Conservation (phyloP, 257 asterid genomes). For the Penstemon eatonii region DNA sequence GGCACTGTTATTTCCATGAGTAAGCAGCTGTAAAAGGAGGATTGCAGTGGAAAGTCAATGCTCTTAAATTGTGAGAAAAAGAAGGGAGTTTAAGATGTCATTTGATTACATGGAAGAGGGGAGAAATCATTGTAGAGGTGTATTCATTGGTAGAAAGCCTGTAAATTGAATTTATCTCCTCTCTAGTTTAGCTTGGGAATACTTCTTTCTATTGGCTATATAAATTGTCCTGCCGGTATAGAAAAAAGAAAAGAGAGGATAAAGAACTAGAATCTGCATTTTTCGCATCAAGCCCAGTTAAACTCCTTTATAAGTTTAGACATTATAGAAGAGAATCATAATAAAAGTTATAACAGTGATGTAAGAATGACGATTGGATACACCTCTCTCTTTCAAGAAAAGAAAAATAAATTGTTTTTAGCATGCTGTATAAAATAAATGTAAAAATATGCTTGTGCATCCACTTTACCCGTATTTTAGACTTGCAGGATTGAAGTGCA, state of each 20-base stretch:
- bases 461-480: slow-evolving; percentile 1
- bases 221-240: no score
- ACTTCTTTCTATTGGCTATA: no score
- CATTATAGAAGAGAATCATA: slow-evolving; percentile 14
- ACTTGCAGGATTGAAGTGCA: not conserved
- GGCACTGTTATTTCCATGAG: not conserved
- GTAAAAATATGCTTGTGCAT: not conserved
- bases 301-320: not conserved
- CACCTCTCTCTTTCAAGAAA: not conserved
- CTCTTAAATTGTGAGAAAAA: slow-evolving; percentile 8
- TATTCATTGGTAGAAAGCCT: no score
- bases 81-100: slow-evolving; percentile 9
- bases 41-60: slow-evolving; percentile 13
- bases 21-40: slow-evolving; percentile 14
- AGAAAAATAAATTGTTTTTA: not conserved
- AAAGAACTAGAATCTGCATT: not conserved
- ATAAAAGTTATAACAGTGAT: not conserved
- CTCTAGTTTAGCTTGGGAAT: no score
- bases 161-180: no score
- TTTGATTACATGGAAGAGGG: slow-evolving; percentile 13
- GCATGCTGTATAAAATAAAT: not conserved
- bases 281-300: not conserved
- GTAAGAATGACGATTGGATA: slow-evolving; percentile 6
- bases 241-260: no score
- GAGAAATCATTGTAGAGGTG: not conserved